Percentiles rank a stretch among this genome's conserved stretches.
These are phyloP conservation scores for Phycomyces nitens DNA, from an alignment of 192 early-diverging fungal genomes.

Conservation along the genomic window DNA sequence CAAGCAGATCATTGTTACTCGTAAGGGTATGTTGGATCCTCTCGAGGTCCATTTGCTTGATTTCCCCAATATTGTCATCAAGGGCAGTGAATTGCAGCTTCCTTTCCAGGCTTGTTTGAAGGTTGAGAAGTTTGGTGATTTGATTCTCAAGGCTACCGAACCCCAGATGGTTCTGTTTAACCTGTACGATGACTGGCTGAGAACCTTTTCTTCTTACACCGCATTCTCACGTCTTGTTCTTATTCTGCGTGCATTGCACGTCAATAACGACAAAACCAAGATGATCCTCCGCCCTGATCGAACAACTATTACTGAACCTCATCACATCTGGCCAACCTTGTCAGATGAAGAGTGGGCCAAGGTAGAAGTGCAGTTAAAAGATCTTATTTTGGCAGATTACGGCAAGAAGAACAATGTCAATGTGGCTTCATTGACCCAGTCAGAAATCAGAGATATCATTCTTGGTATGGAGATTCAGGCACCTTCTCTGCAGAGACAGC, in stretches of 20 bases:
- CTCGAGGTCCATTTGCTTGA: constrained; percentile 93
- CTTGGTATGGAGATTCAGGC: constrained; percentile 99
- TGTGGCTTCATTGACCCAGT: constrained; percentile 91
- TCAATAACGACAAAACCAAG: constrained; percentile 98
- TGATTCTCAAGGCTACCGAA: constrained; percentile 97
- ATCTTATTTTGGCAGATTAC: constrained; percentile 96
- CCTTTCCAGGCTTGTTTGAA: constrained; percentile 98
- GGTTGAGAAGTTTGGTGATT: constrained; percentile 97
- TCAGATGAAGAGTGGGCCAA: constrained; percentile 96
- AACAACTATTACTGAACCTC: constrained; percentile 85
- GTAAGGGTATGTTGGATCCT: constrained; percentile 99
- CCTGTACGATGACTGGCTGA: constrained; percentile 96
- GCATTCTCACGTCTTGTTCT: constrained; percentile 96
- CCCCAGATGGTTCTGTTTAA: constrained; percentile 92
- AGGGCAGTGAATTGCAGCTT: constrained; percentile 94
- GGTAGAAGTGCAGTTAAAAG: constrained; percentile 92
- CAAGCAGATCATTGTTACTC: constrained; percentile 97
- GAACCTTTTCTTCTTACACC: constrained; percentile 92
- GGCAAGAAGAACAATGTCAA: constrained; percentile 99
- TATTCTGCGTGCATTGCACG: constrained; percentile 94
- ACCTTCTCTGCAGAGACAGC: constrained; percentile 91
- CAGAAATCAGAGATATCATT: constrained; percentile 98
- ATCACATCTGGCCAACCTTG: constrained; percentile 98
- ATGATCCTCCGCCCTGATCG: constrained; percentile 94
- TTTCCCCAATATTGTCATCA: constrained; percentile 99